Base-by-base conservation (phyloP, 1,284 basidiomycete genomes). In the Trichosporon ovoides region DNA sequence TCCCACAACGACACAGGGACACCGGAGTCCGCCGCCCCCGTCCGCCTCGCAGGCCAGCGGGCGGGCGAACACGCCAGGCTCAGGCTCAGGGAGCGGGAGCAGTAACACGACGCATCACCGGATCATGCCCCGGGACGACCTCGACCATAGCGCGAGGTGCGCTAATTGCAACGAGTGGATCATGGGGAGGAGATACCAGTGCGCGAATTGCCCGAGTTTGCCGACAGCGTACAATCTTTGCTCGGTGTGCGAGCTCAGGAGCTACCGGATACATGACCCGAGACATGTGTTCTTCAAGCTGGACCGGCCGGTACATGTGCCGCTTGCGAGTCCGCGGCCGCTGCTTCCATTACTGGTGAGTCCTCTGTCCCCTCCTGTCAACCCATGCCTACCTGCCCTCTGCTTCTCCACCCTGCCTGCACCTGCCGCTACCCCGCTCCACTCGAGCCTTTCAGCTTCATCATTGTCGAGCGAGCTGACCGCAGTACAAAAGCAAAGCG, bases 201-300 rank as follows among this genome's bases (percentile, higher is more conserved):
- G 77, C 56, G 77, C 75, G 31, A 77, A 77, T 60, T 79, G 77
- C 48, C 74, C 77, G 0, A 75, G 73, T 1, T 64, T 71, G 14
- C 77, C 76, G 0, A 64, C 66, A 18, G 63, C 69, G 14, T 79
- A 69, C 64, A 76, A 74, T 60, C 67, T 79, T 88, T 94, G 91
- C 71, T 79, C 82, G 20, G 80, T 80, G 22, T 95, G 91, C 71
- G 91, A 95, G 75, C 74, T 80, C 38, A 81, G 81, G 36, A 92
- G 89, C 0, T 89, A 91, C 68, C 76, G 81, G 10, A 67, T 89
- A 20, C 91, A 95, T 68, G 85, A 93, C 71, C 84, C 89, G 0
- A 83, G 82, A 73, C 91, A 95, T 66, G 80, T 88, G 28, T 95
- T 94, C 79, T 85, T 93, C 81, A 91, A 89, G 70, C 80, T 94